Evolutionary conservation across 805 yeast species (phyloP).

Genomic region (Candida jianshihensis): DNA sequence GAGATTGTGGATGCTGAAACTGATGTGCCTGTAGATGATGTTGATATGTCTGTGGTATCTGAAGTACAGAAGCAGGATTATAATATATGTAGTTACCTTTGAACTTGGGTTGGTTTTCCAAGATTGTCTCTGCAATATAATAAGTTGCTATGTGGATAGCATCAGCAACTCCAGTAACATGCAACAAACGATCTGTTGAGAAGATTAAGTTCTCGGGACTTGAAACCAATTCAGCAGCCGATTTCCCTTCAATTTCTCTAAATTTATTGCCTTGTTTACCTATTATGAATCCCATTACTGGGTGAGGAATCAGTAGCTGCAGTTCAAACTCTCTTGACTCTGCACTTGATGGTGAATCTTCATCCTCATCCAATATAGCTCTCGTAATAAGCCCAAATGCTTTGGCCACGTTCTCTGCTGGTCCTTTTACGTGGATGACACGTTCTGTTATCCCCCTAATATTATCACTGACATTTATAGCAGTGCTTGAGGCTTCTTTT

Average conservation of each 20-base stretch:
- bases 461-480: conserved; percentile 69
- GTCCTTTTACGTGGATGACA: conserved; percentile 65
- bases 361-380: conserved; percentile 59
- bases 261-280: conserved; percentile 72
- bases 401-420: conserved; percentile 71
- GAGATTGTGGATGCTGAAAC: conserved; percentile 4
- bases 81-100: conserved; percentile 50
- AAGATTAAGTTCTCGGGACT: conserved; percentile 65
- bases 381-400: conserved; percentile 73
- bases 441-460: conserved; percentile 67
- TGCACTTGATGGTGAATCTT: conserved; percentile 51
- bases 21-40: not conserved
- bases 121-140: conserved; percentile 60
- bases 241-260: conserved; percentile 73
- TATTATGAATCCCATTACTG: conserved; percentile 71
- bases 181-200: conserved; percentile 70
- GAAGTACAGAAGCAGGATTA: conserved; percentile 35
- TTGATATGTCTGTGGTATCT: not conserved
- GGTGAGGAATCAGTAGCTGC: conserved; percentile 66
- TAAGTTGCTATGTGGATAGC: conserved; percentile 81
- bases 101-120: conserved; percentile 47
- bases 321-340: conserved; percentile 49
- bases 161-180: conserved; percentile 75
- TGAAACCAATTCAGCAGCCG: conserved; percentile 72
- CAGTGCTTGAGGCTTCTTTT: conserved; percentile 54